phyloP scores from a whole-genome alignment of 2,329 filamentous ascomycete species.

The Apiospora arundinis region DNA sequence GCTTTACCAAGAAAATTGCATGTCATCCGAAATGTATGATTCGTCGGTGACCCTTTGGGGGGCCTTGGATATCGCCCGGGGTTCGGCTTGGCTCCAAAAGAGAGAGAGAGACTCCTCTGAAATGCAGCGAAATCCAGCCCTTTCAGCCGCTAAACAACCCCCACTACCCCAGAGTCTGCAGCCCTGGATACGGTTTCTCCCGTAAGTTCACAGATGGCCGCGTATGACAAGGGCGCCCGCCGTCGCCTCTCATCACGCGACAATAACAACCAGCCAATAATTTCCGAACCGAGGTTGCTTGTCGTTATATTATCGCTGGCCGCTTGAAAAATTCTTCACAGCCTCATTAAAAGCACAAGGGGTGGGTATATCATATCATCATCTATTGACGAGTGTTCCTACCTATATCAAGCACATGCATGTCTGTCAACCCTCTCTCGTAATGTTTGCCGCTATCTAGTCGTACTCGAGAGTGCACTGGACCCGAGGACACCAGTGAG shows the following conservation, averaged over 20 bases:
- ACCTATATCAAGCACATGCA: not conserved
- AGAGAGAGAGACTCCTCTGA: not conserved
- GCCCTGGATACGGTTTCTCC: constrained; percentile 15
- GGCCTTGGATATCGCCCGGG: not conserved
- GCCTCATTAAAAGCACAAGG: not conserved
- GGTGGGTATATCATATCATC: not conserved
- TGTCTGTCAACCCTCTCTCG: not conserved
- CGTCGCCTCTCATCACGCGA: constrained; percentile 2
- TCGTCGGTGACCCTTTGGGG: not conserved
- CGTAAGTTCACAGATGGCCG: not conserved
- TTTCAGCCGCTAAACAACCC: constrained; percentile 12
- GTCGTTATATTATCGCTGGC: not conserved
- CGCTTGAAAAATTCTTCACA: too few species aligned
- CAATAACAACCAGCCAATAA: not conserved
- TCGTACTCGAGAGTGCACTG: too few species aligned
- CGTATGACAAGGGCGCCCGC: constrained; percentile 1
- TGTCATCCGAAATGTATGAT: constrained; percentile 13
- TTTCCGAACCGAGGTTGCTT: not conserved
- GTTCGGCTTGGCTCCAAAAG: not conserved
- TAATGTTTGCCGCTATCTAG: too few species aligned
- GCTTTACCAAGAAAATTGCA: not conserved
- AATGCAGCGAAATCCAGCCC: not conserved
- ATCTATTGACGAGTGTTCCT: too few species aligned
- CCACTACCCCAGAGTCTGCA: constrained; percentile 10
- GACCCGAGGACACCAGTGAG: too few species aligned